Evolutionary conservation across 108 stramenopile genomes (phyloP).

Genomic region (Cyclotella sp.): DNA sequence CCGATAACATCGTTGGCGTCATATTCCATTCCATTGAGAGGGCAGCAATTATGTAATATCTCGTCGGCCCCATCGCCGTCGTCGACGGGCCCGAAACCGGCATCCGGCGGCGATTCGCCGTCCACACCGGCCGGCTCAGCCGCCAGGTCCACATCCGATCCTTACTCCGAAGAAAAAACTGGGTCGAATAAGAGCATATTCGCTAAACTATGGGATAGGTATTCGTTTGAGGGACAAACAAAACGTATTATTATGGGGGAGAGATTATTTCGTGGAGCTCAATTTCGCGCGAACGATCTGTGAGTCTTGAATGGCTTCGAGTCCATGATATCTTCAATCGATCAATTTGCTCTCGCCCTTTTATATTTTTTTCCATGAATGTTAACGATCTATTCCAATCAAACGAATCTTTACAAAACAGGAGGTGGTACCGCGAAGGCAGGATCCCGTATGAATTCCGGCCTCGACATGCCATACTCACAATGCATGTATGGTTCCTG

Average conservation of each 20-base stretch:
- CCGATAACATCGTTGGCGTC: too few relatives aligned
- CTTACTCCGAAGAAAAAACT: not conserved
- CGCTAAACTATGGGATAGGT: constrained; percentile 56
- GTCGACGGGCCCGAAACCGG: too few relatives aligned
- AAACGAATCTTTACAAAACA: constrained; percentile 8
- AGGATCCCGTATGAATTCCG: constrained; percentile 83
- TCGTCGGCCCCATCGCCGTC: too few relatives aligned
- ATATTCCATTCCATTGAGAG: too few relatives aligned
- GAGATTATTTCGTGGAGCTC: constrained; percentile 73
- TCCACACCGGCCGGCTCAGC: constrained; percentile 4
- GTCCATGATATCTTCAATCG: constrained; percentile 8
- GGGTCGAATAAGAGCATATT: constrained; percentile 35
- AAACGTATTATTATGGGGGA: constrained; percentile 73
- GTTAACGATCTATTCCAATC: not conserved
- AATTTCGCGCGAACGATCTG: constrained; percentile 71
- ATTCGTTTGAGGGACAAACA: constrained; percentile 67
- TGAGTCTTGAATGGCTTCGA: constrained; percentile 31
- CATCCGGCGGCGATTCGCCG: not conserved
- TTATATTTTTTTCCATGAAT: not conserved
- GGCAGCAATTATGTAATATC: too few relatives aligned
- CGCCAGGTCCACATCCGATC: constrained; percentile 16
- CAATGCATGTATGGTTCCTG: constrained; percentile 93
- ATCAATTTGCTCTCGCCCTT: not conserved
- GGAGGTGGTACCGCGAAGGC: constrained; percentile 78
- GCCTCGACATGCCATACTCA: constrained; percentile 81